Evolutionary conservation across 176 grass and related monocot genomes (phyloP), one percentile per base, ranked within the genome.

Genomic region (Oryza punctata): DNA sequence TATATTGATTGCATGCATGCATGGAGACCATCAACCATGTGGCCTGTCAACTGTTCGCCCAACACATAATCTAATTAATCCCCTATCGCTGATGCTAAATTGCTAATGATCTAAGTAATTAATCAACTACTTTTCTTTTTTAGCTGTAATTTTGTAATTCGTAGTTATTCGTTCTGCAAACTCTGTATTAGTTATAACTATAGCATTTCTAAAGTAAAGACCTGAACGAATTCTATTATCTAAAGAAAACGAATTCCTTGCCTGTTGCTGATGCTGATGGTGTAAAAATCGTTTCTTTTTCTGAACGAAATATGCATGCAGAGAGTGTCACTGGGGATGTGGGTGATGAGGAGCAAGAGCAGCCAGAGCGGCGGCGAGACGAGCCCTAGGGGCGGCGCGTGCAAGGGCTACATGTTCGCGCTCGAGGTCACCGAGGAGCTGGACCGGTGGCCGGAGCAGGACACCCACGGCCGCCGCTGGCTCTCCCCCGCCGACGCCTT

Each of bases 341-440:
- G 96, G 96, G 83, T 90, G 49, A 90, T 98, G 67, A 88, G 85
- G 80, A 98, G 96, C 87, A 98, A 98, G 91, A 98, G 93, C 81
- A 95, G 87, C 2, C 82, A 91, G 77, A 84, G 78, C 45, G 73
- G 21, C 44, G 87, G 84, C 49, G 49, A 5, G 16, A 19, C 5
- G 63, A 90, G 87, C 74, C 82, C 79, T n/a, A 73, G 83, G 65
- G 89, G 96, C 85, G 89, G 96, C 85, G 77, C 91, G 21, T 98
- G 96, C 82, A 95, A 90, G 85, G 96, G 89, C 82, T 75, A 89
- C 81, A 92, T 98, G 76, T 98, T 98, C 81, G 93, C 93, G 28
- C 70, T 98, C 15, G 89, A 98, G 84, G 96, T 98, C 27, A 88
- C 69, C 9, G 93, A 98, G 63, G 91, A 92, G 89, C 82, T 98